phyloP scores from a whole-genome alignment of 2,329 filamentous ascomycete genomes.

The Alternaria incomplexa region DNA sequence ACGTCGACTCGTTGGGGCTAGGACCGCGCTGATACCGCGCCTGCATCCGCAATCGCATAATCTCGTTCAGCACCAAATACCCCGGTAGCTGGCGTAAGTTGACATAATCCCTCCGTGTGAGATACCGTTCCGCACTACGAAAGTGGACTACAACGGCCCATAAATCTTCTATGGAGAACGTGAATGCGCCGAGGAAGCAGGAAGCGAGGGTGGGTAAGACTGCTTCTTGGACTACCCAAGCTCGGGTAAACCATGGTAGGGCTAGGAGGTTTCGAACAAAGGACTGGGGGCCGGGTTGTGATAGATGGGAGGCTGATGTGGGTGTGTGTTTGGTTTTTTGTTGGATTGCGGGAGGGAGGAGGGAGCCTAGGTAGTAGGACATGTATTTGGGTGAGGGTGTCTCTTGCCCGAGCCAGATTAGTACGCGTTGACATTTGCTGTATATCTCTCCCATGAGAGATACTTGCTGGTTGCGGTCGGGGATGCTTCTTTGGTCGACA shows the following conservation, averaged over 20 bases:
- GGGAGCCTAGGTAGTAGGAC: too few species aligned
- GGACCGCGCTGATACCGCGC: background rate
- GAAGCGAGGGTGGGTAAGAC: background rate
- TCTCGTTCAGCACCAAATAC: background rate
- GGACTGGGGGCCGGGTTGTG: too few species aligned
- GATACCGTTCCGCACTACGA: background rate
- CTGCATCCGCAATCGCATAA: background rate
- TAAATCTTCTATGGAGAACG: background rate
- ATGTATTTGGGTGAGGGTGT: too few species aligned
- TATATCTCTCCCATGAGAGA: background rate
- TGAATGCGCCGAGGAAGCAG: background rate
- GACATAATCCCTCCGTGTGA: background rate
- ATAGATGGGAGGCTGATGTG: too few species aligned
- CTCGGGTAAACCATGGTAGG: too few species aligned
- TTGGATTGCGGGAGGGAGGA: too few species aligned
- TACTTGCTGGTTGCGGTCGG: background rate
- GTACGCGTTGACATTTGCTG: background rate
- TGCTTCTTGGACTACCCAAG: too few species aligned
- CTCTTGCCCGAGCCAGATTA: background rate
- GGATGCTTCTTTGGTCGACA: background rate
- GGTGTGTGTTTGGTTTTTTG: too few species aligned
- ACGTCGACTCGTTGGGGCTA: background rate
- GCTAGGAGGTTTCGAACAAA: too few species aligned
- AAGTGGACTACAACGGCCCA: background rate
- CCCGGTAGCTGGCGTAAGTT: background rate